phyloP scores from a whole-genome alignment of 73 alveolate genomes.

The Tetrahymena malaccensis region DNA sequence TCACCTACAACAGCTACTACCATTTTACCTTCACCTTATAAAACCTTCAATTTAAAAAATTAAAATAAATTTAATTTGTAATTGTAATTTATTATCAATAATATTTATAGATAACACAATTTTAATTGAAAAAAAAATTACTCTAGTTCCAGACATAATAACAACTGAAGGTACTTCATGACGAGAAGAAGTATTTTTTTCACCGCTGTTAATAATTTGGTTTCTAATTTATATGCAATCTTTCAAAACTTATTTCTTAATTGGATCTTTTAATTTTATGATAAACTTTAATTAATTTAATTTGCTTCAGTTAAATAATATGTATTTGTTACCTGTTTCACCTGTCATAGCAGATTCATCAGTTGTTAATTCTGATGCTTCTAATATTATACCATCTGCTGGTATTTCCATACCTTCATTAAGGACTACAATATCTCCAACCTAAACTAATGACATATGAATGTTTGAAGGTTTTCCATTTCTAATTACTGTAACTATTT shows the following conservation, averaged over 20 bases:
- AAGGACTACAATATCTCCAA: conserved; percentile 77
- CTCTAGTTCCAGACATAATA: conserved; percentile 67
- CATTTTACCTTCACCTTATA: conserved; percentile 43
- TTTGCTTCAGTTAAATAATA: conserved; percentile 6
- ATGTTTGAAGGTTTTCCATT: conserved; percentile 50
- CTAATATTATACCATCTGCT: conserved; percentile 73
- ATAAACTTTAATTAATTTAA: too few relatives aligned
- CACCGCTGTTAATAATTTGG: conserved; percentile 42
- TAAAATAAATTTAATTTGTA: too few relatives aligned
- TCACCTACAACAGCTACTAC: conserved; percentile 37
- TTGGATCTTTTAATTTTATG: neutral
- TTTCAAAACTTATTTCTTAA: conserved; percentile 26
- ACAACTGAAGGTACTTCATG: conserved; percentile 74
- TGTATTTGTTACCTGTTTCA: conserved; percentile 65
- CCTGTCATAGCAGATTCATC: conserved; percentile 94
- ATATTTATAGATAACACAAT: neutral
- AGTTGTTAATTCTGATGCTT: conserved; percentile 69
- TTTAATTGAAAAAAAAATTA: neutral
- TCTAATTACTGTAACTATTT: conserved; percentile 67
- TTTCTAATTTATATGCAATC: conserved; percentile 12
- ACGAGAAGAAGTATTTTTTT: conserved; percentile 40
- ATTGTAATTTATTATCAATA: too few relatives aligned
- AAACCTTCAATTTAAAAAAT: neutral
- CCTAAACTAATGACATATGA: conserved; percentile 61
- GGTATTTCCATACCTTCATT: conserved; percentile 80